Evolutionary conservation across 768 basidiomycete genomes (phyloP), one percentile per base, ranked within the genome.

Genomic region (Suillus decipiens): DNA sequence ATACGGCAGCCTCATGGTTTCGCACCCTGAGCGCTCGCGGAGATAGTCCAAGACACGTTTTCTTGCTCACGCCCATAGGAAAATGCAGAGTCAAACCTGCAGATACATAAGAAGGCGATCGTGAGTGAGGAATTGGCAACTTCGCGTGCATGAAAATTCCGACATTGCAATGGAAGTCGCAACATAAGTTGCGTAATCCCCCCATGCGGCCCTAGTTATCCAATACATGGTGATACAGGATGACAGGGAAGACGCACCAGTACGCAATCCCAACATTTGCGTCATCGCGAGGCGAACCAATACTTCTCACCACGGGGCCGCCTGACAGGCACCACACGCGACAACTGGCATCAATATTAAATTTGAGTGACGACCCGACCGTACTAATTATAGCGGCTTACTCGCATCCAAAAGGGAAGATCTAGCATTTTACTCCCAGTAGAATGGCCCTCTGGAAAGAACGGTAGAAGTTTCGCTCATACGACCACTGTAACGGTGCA

Each of bases 91-190:
- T 57, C 15, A 1, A 56, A 28, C 17, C 15, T 19, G 36, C 7
- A 56, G 15, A 39, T 24, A 56, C 15, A 56, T 56, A 19, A 12
- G 17, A 28, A 39, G 39, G 17, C 10, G 39, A 41, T 57, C 5
- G 39, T 19, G 39, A 41, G 10, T 1, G 34, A 41, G 56, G 14
- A 50, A 28, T 17, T 50, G 28, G 14, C 34, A 36, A 55, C 34
- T 55, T 55, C 51, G 19, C 31, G 34, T 36, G 34, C 54, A 22
- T 54, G n/a, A 33, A 53, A 53, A 53, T 17, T 53, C 31, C 28
- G 19, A 53, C 31, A 10, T 53, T 33, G 28, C 48, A 31, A 50
- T 50, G 50, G 31, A 53, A 53, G 50, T 19, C 31, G 2, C 19
- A 34, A 19, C 1, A 6, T n/a, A 33, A n/a, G 6, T 53, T 53